phyloP scores from a whole-genome alignment of 2,329 filamentous ascomycete genomes.

The Hymenoscyphus linearis region DNA sequence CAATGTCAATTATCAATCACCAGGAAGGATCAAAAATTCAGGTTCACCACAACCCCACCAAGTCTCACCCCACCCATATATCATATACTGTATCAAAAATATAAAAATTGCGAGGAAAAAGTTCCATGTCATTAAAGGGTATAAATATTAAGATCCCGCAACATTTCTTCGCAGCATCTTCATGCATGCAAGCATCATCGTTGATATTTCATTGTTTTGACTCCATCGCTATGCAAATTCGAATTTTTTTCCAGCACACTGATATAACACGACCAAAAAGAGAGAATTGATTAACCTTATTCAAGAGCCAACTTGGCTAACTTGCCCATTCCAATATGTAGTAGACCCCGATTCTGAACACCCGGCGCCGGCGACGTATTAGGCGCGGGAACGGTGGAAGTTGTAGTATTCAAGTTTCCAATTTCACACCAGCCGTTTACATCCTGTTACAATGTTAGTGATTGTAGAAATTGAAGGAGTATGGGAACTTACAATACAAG shows the following conservation, averaged over 20 bases:
- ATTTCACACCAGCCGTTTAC: constrained; percentile 63
- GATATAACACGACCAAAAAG: background rate
- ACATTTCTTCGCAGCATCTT: background rate
- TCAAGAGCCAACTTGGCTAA: background rate
- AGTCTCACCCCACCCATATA: no score
- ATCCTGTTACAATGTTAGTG: constrained; percentile 41
- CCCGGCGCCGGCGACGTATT: background rate
- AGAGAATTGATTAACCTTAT: background rate
- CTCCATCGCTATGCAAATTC: constrained; percentile 24
- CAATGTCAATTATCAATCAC: no score
- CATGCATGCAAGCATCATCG: background rate
- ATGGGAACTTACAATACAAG: constrained; percentile 70
- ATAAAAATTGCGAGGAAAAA: no score
- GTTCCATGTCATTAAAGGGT: background rate
- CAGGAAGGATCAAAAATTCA: no score
- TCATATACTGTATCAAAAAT: no score
- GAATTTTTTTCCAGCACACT: background rate
- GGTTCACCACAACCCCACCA: no score
- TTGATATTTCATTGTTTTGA: constrained; percentile 10
- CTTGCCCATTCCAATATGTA: background rate
- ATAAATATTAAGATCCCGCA: background rate
- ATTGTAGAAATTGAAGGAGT: constrained; percentile 50
- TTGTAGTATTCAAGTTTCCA: constrained; percentile 24
- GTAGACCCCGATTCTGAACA: background rate
- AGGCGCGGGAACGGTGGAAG: constrained; percentile 2